A percentile compares a stretch with the other conserved stretches of the same genome.
Evolutionary conservation across 345 rosid genomes (phyloP).

Genomic region (Gossypium stocksii): DNA sequence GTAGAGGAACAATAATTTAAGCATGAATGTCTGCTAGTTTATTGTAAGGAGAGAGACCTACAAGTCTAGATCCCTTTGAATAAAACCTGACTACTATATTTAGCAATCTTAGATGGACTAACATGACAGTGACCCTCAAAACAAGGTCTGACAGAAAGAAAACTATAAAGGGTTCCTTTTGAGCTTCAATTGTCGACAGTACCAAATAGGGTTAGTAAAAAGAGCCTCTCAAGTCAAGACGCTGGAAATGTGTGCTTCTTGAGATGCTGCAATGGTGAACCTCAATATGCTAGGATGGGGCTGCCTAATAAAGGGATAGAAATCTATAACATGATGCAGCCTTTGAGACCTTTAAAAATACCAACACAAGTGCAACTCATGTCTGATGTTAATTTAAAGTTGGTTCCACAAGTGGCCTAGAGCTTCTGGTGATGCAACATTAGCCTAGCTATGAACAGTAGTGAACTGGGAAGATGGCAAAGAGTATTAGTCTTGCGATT

Average conservation of each 20-base stretch:
- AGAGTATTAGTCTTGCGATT: background rate
- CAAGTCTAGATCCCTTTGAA: background rate
- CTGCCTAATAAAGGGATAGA: background rate
- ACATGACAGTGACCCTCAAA: background rate
- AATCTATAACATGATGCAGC: background rate
- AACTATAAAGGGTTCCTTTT: background rate
- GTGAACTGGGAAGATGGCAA: background rate
- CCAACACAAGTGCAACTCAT: background rate
- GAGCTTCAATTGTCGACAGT: background rate
- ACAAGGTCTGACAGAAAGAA: background rate
- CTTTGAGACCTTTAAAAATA: background rate
- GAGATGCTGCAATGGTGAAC: background rate
- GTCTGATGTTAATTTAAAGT: background rate
- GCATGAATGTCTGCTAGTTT: background rate
- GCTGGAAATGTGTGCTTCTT: background rate
- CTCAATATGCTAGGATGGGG: background rate
- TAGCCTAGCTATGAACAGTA: background rate
- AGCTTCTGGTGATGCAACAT: background rate
- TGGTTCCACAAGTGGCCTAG: background rate
- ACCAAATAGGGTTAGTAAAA: background rate
- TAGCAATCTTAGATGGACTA: background rate
- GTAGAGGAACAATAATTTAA: background rate
- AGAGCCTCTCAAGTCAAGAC: background rate
- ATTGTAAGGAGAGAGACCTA: background rate
- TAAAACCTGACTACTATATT: background rate